phyloP scores from a whole-genome alignment of 2,329 filamentous ascomycete species.

The Neofusicoccum kwambonambiense region DNA sequence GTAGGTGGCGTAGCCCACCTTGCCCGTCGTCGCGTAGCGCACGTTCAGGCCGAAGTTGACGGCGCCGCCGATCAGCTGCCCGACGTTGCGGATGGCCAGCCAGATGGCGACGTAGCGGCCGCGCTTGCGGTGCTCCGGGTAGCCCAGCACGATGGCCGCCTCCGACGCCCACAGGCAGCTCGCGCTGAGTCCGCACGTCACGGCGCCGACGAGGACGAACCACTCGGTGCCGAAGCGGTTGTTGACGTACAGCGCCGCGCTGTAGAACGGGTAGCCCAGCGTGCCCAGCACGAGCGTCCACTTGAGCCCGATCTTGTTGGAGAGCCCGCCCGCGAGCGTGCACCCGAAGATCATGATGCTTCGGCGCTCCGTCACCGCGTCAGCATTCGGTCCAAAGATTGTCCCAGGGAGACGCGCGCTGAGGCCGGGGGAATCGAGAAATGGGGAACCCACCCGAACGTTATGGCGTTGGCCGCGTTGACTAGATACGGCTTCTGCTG shows the following conservation, averaged over 20 bases:
- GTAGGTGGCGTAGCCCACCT: slow-evolving; percentile 46
- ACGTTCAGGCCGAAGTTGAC: slow-evolving; percentile 53
- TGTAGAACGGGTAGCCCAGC: slow-evolving; percentile 33
- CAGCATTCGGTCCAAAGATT: too few relatives aligned
- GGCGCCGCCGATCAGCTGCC: slow-evolving; percentile 53
- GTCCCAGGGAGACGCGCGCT: too few relatives aligned
- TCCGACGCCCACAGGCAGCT: slow-evolving; percentile 43
- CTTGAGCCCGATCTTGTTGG: slow-evolving; percentile 69
- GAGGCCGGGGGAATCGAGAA: too few relatives aligned
- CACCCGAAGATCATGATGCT: slow-evolving; percentile 70
- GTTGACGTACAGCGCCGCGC: slow-evolving; percentile 29
- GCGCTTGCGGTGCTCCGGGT: slow-evolving; percentile 47
- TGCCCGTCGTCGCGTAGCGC: slow-evolving; percentile 42
- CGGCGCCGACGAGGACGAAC: slow-evolving; percentile 35
- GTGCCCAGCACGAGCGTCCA: slow-evolving; percentile 52
- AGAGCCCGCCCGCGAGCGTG: slow-evolving; percentile 62
- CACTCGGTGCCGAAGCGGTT: slow-evolving; percentile 34
- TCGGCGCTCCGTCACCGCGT: background rate
- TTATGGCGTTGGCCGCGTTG: slow-evolving; percentile 68
- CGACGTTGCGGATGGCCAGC: slow-evolving; percentile 54
- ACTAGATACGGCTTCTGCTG: slow-evolving; percentile 64
- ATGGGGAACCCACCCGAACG: slow-evolving; percentile 48
- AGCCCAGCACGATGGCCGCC: slow-evolving; percentile 44
- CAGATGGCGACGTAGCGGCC: slow-evolving; percentile 42
- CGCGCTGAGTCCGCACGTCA: slow-evolving; percentile 34